Conservation (phyloP, 1,284 basidiomycete genomes). For the Leccinum pachyderme region DNA sequence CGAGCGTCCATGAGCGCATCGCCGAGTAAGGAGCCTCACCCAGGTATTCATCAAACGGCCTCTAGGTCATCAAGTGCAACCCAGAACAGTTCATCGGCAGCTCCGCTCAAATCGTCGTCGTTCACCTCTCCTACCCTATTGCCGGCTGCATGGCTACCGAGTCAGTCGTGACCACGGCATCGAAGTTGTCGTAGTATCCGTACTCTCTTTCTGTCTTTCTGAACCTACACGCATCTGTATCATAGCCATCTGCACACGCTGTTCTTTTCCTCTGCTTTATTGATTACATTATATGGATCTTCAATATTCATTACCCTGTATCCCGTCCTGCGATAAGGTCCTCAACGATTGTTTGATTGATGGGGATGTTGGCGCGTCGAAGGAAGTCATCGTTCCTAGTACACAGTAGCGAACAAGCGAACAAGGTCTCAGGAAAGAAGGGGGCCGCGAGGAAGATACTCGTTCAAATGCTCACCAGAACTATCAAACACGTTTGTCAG, state of each 20-base stretch:
- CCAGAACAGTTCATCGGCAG: slow-evolving; percentile 20
- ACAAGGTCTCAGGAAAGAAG: neutral
- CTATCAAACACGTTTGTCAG: slow-evolving; percentile 22
- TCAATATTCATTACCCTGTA: neutral
- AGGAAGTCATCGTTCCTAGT: slow-evolving; percentile 77
- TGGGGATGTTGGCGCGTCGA: slow-evolving; percentile 54
- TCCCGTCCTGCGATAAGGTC: neutral
- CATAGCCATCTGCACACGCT: slow-evolving; percentile 23
- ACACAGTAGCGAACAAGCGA: neutral
- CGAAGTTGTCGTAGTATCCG: neutral
- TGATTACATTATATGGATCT: neutral
- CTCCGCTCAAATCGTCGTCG: slow-evolving; percentile 17
- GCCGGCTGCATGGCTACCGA: slow-evolving; percentile 24
- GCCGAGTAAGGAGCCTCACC: slow-evolving; percentile 41
- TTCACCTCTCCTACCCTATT: slow-evolving; percentile 25
- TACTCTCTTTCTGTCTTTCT: neutral
- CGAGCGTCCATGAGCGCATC: slow-evolving; percentile 34
- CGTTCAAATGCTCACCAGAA: slow-evolving; percentile 41
- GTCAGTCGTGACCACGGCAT: slow-evolving; percentile 8
- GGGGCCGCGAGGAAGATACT: neutral
- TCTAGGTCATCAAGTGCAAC: slow-evolving; percentile 15
- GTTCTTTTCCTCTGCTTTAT: neutral
- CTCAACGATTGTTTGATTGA: slow-evolving; percentile 36
- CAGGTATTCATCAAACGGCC: slow-evolving; percentile 16
- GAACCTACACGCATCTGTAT: slow-evolving; percentile 26